phyloP scores from a whole-genome alignment of 768 basidiomycete species.

The Galerina marginata region DNA sequence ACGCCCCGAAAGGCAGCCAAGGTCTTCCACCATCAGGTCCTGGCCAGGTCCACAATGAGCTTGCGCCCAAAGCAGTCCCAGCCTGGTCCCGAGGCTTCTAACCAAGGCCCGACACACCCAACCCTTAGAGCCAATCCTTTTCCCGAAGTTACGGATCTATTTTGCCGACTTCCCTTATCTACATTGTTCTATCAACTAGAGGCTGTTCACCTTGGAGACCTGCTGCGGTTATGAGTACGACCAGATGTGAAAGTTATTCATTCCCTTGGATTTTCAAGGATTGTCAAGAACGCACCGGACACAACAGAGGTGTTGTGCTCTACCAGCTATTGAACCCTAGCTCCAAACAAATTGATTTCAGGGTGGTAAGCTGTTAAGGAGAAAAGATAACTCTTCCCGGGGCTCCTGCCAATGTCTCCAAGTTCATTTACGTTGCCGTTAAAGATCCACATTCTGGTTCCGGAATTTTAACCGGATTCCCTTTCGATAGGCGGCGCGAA shows the following conservation, averaged over 20 bases:
- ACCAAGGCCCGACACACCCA: slow-evolving; percentile 42
- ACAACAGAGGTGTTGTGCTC: slow-evolving; percentile 73
- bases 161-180: slow-evolving; percentile 65
- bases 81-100: slow-evolving; percentile 35
- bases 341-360: slow-evolving; percentile 79
- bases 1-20: slow-evolving; percentile 29
- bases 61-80: slow-evolving; percentile 39
- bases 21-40: slow-evolving; percentile 33
- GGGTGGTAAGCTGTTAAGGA: slow-evolving; percentile 75
- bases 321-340: slow-evolving; percentile 75
- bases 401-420: slow-evolving; percentile 68
- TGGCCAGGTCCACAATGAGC: slow-evolving; percentile 33
- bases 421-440: slow-evolving; percentile 74
- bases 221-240: slow-evolving; percentile 82
- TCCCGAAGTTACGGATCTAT: slow-evolving; percentile 68
- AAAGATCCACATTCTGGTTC: slow-evolving; percentile 75
- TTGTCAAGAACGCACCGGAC: slow-evolving; percentile 74
- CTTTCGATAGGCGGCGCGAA: slow-evolving; percentile 74
- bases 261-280: slow-evolving; percentile 81
- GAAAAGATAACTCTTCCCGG: slow-evolving; percentile 83
- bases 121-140: slow-evolving; percentile 45
- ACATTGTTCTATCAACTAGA: slow-evolving; percentile 83
- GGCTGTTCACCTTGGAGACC: slow-evolving; percentile 84
- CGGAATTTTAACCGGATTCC: slow-evolving; percentile 82
- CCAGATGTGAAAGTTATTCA: slow-evolving; percentile 71